Evolutionary conservation across 257 asterid genomes (phyloP).

Genomic region (Solanum ahanhuiri): DNA sequence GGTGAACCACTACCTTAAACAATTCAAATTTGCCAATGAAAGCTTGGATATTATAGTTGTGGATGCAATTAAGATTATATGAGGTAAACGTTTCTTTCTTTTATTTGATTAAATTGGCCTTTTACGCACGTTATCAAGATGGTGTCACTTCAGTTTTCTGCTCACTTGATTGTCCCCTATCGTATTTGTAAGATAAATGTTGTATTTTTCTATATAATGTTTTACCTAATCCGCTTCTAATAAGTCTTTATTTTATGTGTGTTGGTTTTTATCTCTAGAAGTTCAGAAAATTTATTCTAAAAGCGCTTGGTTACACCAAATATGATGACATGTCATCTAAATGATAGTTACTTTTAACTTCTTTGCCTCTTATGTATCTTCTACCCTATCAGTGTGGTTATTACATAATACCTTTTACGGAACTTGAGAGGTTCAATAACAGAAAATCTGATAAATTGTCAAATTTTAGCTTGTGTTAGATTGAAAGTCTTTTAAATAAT

Average conservation of each 20-base stretch:
- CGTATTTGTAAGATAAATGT: neutral
- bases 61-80: constrained; percentile 28
- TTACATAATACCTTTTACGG: neutral
- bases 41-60: constrained; percentile 37
- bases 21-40: constrained; percentile 11
- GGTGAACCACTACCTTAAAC: constrained; percentile 28
- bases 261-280: neutral
- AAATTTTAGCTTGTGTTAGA: neutral
- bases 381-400: neutral
- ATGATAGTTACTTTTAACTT: neutral
- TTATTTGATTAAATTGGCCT: neutral
- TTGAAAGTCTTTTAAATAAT: neutral
- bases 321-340: neutral
- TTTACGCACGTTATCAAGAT: neutral
- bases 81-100: constrained; percentile 18
- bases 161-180: neutral
- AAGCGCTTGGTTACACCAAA: neutral
- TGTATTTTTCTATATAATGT: neutral
- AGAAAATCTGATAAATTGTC: neutral
- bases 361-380: neutral
- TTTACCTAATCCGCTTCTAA: neutral
- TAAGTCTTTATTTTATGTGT: neutral
- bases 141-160: neutral
- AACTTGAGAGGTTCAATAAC: neutral
- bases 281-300: neutral